These are phyloP conservation scores for Monascus purpureus DNA, from an alignment of 495 filamentous ascomycete species.

Conservation along the genomic window DNA sequence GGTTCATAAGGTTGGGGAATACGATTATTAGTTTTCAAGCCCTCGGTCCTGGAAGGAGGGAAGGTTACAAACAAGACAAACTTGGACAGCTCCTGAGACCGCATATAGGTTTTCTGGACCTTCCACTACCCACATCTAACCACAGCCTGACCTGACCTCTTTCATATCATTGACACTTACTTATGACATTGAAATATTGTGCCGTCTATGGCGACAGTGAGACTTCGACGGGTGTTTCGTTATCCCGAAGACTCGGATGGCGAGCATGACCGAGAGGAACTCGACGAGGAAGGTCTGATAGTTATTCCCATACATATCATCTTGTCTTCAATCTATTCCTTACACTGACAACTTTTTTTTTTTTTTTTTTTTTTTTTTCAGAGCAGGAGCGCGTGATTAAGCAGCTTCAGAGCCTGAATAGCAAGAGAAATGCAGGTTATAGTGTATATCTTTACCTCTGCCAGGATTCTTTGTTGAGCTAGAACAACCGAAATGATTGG, in stretches of 20 bases:
- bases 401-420: constrained; percentile 41
- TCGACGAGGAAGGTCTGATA: constrained; percentile 49
- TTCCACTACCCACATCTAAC: too few species aligned
- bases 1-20: too few species aligned
- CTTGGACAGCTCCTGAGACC: constrained; percentile 1
- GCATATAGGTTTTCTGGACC: background rate
- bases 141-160: too few species aligned
- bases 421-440: constrained; percentile 43
- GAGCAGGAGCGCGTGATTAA: constrained; percentile 62
- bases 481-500: too few species aligned
- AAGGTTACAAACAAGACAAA: constrained; percentile 23
- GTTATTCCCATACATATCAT: constrained; percentile 1
- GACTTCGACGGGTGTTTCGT: constrained; percentile 47
- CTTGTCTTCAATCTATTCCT: constrained; percentile 1
- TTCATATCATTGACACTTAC: too few species aligned
- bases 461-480: background rate
- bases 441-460: constrained; percentile 20
- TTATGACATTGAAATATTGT: too few species aligned
- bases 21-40: too few species aligned
- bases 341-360: constrained; percentile 7
- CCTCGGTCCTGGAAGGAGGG: too few species aligned
- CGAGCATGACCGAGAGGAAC: constrained; percentile 30
- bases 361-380: constrained; percentile 9
- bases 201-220: constrained; percentile 38
- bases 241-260: constrained; percentile 43